Conservation (phyloP, 2,329 filamentous ascomycete species). For the Albifimbria verrucaria region DNA sequence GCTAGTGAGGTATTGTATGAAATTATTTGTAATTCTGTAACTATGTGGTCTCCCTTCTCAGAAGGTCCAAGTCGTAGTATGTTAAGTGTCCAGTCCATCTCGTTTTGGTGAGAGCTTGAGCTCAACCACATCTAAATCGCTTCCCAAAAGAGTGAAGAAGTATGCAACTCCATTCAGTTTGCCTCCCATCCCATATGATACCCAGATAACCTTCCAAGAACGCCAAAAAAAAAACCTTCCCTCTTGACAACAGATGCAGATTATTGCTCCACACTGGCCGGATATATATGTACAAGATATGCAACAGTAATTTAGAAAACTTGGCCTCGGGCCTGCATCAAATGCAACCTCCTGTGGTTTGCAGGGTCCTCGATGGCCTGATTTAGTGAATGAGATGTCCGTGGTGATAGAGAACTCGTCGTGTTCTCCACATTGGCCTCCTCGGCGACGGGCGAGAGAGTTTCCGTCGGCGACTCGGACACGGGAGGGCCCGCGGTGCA, state of each 20-base stretch:
- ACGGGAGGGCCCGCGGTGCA: slow-evolving; percentile 47
- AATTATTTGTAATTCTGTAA: no score
- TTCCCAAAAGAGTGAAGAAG: background rate
- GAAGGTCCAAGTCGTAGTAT: no score
- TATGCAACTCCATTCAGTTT: no score
- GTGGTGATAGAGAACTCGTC: background rate
- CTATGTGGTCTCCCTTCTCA: no score
- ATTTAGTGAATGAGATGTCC: background rate
- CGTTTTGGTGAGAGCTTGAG: background rate
- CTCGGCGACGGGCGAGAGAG: slow-evolving; percentile 29
- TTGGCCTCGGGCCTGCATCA: slow-evolving; percentile 13
- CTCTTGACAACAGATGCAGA: background rate
- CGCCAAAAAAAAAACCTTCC: background rate
- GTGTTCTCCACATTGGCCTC: slow-evolving; percentile 19
- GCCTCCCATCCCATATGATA: background rate
- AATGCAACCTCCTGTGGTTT: slow-evolving; percentile 16
- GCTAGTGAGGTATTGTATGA: no score
- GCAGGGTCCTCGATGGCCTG: slow-evolving; percentile 16
- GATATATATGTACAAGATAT: slow-evolving; percentile 9
- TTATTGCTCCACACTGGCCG: background rate
- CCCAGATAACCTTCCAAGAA: background rate
- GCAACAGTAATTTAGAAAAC: slow-evolving; percentile 8
- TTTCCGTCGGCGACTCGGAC: slow-evolving; percentile 23
- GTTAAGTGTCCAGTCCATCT: no score
- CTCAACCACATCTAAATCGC: background rate